Evolutionary conservation across 331 rosid genomes (phyloP), one percentile per base, ranked within the genome.

Genomic region (Saraca asoca): DNA sequence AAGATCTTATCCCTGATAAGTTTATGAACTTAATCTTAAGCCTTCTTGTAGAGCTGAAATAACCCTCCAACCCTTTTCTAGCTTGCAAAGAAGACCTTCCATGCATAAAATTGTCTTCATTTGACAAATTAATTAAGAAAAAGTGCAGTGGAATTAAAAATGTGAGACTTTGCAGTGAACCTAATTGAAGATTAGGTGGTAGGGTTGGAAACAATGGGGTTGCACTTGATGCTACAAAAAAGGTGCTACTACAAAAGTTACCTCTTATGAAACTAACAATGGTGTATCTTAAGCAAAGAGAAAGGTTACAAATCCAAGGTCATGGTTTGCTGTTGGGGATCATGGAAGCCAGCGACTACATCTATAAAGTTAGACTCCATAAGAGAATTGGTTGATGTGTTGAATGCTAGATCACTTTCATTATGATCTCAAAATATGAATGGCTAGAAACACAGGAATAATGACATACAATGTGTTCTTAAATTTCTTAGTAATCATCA

Each of bases 151-250:
- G 83, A 72, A 84, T 93, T 54, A 87, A 57, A 79, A 72, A 93
- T 71, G 98, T 93, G 39, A 82, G 98, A 74, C 91, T 90, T 76
- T 85, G 78, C 77, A 42, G 85, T 66, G 98, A 90, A 75, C 91
- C 87, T 37, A 85, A 93, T 84, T 91, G 81, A 56, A 84, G 64
- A 79, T 90, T 84, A 13, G 94, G 91, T 37, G 88, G 87, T 37
- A 73, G 68, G 68, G 53, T 79, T 62, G 85, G 86, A 79, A 89
- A 62, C 85, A 78, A 82, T 65, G 81, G 89, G 20, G 89, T 90
- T 52, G 96, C 97, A 58, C 98, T 95, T 73, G 97, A 90, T 73
- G 95, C 95, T 74, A 81, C 31, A 91, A 81, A 80, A 88, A 85
- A 73, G 82, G 76, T 74, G 71, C 74, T 64, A 75, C 81, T 58